phyloP scores from a whole-genome alignment of 2,329 filamentous ascomycete genomes.

The Phoma herbarum region DNA sequence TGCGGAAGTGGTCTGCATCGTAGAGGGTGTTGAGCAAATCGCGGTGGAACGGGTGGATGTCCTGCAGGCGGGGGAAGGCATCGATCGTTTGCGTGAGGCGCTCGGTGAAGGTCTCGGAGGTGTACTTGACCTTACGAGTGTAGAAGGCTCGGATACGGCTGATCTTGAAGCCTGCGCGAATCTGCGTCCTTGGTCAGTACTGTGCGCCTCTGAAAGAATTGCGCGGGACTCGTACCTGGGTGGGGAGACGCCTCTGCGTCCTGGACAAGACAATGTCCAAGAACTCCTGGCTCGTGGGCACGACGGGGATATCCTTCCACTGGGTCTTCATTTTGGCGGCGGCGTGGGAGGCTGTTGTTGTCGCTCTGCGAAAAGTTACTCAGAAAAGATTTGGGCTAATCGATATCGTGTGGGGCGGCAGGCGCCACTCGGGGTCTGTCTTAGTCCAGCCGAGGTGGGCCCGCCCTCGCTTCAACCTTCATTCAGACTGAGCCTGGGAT shows the following conservation, averaged over 20 bases:
- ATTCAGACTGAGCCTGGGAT: background rate
- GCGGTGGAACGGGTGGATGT: constrained; percentile 94
- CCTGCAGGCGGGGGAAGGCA: constrained; percentile 85
- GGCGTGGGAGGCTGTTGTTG: constrained; percentile 26
- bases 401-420: constrained; percentile 12
- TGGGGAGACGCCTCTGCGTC: constrained; percentile 85
- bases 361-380: constrained; percentile 28
- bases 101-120: constrained; percentile 94
- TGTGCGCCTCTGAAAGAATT: constrained; percentile 8
- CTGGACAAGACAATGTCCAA: constrained; percentile 95
- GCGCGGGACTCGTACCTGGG: constrained; percentile 75
- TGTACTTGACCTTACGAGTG: constrained; percentile 93
- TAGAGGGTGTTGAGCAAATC: constrained; percentile 96
- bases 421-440: constrained; percentile 10
- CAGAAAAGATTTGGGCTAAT: constrained; percentile 29
- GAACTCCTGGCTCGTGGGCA: constrained; percentile 93
- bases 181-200: constrained; percentile 75
- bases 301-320: constrained; percentile 76
- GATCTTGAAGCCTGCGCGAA: constrained; percentile 95
- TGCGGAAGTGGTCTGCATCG: constrained; percentile 71
- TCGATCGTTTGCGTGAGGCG: constrained; percentile 92
- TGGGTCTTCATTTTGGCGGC: constrained; percentile 50
- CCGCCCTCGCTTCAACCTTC: constrained; percentile 3
- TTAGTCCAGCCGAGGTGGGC: constrained; percentile 4
- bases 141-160: constrained; percentile 95